Evolutionary conservation across 176 grass and related monocot genomes (phyloP), one percentile per base, ranked within the genome.

Genomic region (Triticum monococcum): DNA sequence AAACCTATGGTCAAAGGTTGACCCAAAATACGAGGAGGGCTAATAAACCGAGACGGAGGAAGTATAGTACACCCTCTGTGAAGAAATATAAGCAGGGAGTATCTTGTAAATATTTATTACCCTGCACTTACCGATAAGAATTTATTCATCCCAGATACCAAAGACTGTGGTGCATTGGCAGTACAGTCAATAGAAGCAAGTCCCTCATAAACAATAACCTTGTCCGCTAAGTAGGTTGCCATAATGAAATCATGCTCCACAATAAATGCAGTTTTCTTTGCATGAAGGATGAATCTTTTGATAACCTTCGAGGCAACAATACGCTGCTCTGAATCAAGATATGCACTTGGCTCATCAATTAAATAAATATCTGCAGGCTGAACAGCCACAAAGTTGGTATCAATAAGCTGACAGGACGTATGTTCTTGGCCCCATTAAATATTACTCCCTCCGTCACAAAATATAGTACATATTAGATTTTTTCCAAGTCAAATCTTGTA

Each of bases 231-330:
- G 72, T 76, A 76, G 13, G 72, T 76, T 52, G 72, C 72, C 72
- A 76, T 76, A 25, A 76, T 76, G 72, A 76, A 76, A 76, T 76
- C 72, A 26, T 76, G 72, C 72, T 76, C 72, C 48, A 76, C 72
- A 52, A 76, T 76, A 52, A 76, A 76, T 76, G 72, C 72, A 31
- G 72, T 76, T 76, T 76, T 76, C 72, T 76, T 76, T 76, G 72
- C 72, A 52, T 76, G 72, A 52, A 76, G 72, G 72, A 76, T 76
- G 72, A 76, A 76, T 31, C 72, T 14, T 52, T 76, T 76, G 72
- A 76, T 76, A 76, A 76, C 72, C 72, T 76, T 76, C 7, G 72
- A 76, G 43, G 72, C 72, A 76, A 76, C 72, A 76, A 76, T 76
- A 28, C 72, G 72, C 72, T 76, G 72, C 45, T 76, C 72, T 52